Evolutionary conservation across 2,329 filamentous ascomycete genomes (phyloP).

Genomic region (Camillea tinctor): DNA sequence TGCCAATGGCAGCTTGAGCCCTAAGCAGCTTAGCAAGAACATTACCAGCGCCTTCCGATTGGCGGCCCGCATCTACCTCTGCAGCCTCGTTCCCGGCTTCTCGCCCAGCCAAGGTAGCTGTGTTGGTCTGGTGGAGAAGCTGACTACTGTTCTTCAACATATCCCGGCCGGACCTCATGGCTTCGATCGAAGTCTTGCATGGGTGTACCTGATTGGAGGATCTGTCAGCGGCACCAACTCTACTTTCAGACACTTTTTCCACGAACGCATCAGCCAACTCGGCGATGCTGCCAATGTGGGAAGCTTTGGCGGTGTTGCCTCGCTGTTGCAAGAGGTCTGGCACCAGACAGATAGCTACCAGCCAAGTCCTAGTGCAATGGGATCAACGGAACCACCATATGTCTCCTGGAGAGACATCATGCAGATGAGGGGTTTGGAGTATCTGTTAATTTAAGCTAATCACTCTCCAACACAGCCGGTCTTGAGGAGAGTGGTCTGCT

Average conservation of each 20-base stretch:
- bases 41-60: slow-evolving; percentile 89
- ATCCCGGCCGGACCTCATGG: slow-evolving; percentile 80
- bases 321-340: slow-evolving; percentile 83
- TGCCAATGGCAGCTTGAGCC: slow-evolving; percentile 71
- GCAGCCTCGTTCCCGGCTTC: slow-evolving; percentile 88
- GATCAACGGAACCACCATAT: slow-evolving; percentile 52
- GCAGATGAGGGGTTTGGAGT: slow-evolving; percentile 88
- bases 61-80: slow-evolving; percentile 94
- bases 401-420: slow-evolving; percentile 96
- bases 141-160: slow-evolving; percentile 72
- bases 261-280: slow-evolving; percentile 70
- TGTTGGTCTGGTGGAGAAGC: slow-evolving; percentile 72
- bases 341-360: slow-evolving; percentile 63
- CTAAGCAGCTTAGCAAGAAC: slow-evolving; percentile 81
- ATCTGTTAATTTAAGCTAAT: slow-evolving; percentile 72
- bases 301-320: slow-evolving; percentile 80
- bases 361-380: slow-evolving; percentile 36
- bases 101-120: slow-evolving; percentile 72
- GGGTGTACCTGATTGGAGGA: slow-evolving; percentile 89
- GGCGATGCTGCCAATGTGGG: slow-evolving; percentile 78
- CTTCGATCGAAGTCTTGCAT: slow-evolving; percentile 87
- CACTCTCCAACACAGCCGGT: slow-evolving; percentile 35
- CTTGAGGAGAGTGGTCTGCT: slow-evolving; percentile 32
- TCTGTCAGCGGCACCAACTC: slow-evolving; percentile 72
- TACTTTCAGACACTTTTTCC: slow-evolving; percentile 74